phyloP scores from a whole-genome alignment of 1,139 yeast species.

The Candida frijolesensis region DNA sequence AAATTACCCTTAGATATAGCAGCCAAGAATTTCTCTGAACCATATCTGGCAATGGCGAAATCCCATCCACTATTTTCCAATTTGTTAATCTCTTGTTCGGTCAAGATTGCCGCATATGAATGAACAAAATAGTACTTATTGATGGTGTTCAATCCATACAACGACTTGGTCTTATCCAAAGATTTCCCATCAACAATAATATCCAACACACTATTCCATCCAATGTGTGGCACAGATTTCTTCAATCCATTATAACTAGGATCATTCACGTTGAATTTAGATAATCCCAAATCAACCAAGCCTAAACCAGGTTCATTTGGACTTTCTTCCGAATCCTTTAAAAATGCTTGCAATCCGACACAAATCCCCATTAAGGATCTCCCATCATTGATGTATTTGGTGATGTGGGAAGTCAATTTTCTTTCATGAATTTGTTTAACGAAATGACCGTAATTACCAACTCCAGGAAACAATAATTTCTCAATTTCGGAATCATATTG shows the following conservation, averaged over 20 bases:
- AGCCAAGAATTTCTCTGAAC: conserved; percentile 81
- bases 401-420: conserved; percentile 66
- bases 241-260: conserved; percentile 23
- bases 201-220: conserved; percentile 69
- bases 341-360: conserved; percentile 89
- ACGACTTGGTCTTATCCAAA: conserved; percentile 25
- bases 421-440: conserved; percentile 66
- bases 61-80: conserved; percentile 67
- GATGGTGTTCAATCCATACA: conserved; percentile 64
- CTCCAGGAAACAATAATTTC: conserved; percentile 83
- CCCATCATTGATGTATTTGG: conserved; percentile 67
- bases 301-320: conserved; percentile 57
- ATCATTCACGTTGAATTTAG: conserved; percentile 58
- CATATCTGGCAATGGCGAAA: conserved; percentile 72
- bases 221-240: conserved; percentile 93
- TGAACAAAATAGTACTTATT: conserved; percentile 92
- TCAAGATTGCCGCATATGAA: conserved; percentile 77
- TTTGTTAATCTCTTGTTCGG: conserved; percentile 33
- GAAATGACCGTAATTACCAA: conserved; percentile 95
- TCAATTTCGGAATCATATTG: conserved; percentile 47
- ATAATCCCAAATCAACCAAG: conserved; percentile 52
- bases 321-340: conserved; percentile 74
- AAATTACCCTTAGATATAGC: conserved; percentile 75
- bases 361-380: conserved; percentile 93
- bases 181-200: conserved; percentile 20